A percentile compares a stretch with the other conserved stretches of the same genome.
These are phyloP conservation scores for Odontarrhena argentea DNA, from an alignment of 345 rosid genomes.

Conservation along the genomic window DNA sequence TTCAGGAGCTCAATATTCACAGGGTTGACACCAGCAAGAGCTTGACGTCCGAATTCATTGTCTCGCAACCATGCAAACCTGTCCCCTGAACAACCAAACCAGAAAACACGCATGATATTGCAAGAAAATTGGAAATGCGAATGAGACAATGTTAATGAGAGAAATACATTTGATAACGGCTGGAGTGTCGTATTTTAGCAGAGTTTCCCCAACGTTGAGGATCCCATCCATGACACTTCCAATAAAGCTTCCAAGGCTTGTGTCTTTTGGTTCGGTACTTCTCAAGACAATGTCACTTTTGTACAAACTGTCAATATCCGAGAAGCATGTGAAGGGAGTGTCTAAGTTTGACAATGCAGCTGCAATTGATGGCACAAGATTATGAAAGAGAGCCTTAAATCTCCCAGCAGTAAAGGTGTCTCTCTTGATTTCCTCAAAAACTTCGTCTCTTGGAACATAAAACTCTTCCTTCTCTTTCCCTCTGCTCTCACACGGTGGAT, in stretches of 20 bases:
- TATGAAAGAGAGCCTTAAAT: conserved; percentile 85
- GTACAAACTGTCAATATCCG: conserved; percentile 84
- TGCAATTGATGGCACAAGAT: conserved; percentile 82
- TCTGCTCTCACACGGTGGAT: conserved; percentile 69
- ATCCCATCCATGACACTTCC: conserved; percentile 51
- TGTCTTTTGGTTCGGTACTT: conserved; percentile 42
- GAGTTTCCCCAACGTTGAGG: conserved; percentile 54
- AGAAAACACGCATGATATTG: background rate
- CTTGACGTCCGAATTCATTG: conserved; percentile 88
- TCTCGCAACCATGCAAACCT: conserved; percentile 95
- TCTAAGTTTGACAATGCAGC: conserved; percentile 79
- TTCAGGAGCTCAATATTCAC: conserved; percentile 74
- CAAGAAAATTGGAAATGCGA: background rate
- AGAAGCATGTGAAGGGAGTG: conserved; percentile 80
- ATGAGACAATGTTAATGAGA: background rate
- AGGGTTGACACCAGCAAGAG: conserved; percentile 92
- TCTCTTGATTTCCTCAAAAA: conserved; percentile 92
- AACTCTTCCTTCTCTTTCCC: conserved; percentile 81
- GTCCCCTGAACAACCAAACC: conserved; percentile 56
- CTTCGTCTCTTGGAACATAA: conserved; percentile 91
- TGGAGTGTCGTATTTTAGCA: conserved; percentile 78
- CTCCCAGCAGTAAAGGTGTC: conserved; percentile 80
- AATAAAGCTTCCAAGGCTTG: conserved; percentile 30
- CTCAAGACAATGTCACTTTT: conserved; percentile 59
- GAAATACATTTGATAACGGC: conserved; percentile 68